Conservation (phyloP, 345 rosid species). For the Punica granatum region DNA sequence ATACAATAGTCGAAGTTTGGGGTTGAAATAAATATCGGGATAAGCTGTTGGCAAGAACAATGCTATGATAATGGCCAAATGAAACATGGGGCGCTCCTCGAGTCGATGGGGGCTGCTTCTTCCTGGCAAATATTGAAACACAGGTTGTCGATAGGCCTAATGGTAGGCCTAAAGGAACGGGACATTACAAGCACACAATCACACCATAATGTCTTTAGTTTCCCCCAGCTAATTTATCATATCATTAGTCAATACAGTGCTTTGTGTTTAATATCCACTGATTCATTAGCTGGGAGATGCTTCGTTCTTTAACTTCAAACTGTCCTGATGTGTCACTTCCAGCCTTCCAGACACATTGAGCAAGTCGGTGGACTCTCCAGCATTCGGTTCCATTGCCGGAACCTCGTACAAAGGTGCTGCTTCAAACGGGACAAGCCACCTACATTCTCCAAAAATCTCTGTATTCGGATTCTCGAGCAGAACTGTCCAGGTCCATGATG, state of each 20-base stretch:
- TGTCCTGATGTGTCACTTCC: constrained; percentile 17
- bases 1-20: too few relatives aligned
- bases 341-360: constrained; percentile 56
- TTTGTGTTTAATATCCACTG: too few relatives aligned
- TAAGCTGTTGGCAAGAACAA: too few relatives aligned
- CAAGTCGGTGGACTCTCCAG: constrained; percentile 44
- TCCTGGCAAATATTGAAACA: not conserved
- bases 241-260: too few relatives aligned
- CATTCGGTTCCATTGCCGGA: constrained; percentile 39
- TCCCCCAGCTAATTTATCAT: too few relatives aligned
- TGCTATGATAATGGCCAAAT: too few relatives aligned
- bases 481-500: constrained; percentile 23
- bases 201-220: too few relatives aligned
- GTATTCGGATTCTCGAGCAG: constrained; percentile 41
- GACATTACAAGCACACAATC: not conserved
- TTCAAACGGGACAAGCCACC: constrained; percentile 18
- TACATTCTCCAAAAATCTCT: constrained; percentile 26
- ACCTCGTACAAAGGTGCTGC: constrained; percentile 30
- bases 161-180: too few relatives aligned
- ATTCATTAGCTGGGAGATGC: too few relatives aligned
- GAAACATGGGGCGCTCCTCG: too few relatives aligned
- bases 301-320: too few relatives aligned
- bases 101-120: not conserved
- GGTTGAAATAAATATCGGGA: too few relatives aligned
- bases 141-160: not conserved